Conservation (phyloP, 78 protist genomes). For the Speleostelium caveatum region DNA sequence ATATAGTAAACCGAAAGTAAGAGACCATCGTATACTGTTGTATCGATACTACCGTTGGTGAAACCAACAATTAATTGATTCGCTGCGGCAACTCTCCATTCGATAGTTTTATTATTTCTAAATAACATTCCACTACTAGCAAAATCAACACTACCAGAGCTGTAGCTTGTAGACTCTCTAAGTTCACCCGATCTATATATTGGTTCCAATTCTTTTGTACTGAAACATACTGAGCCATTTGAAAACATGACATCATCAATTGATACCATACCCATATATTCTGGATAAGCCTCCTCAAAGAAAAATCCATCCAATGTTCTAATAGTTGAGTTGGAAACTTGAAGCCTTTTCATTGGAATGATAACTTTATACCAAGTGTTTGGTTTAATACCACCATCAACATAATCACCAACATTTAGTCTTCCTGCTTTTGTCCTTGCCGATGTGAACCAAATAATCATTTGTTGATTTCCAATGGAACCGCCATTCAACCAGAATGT, state of each 20-base stretch:
- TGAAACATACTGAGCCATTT: slow-evolving; percentile 18
- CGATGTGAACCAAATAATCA: not conserved
- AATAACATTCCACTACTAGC: not conserved
- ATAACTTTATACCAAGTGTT: slow-evolving; percentile 39
- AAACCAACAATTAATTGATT: not conserved
- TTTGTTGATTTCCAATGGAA: not conserved
- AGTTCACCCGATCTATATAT: not conserved
- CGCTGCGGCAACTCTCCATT: not conserved
- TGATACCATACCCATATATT: slow-evolving; percentile 9
- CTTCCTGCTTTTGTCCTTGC: not conserved
- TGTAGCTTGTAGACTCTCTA: not conserved
- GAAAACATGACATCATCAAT: slow-evolving; percentile 12
- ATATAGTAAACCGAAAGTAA: not conserved
- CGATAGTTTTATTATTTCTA: not conserved
- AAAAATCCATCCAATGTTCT: slow-evolving; percentile 4
- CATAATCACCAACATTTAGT: slow-evolving; percentile 16
- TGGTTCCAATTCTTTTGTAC: not conserved
- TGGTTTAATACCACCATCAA: slow-evolving; percentile 7
- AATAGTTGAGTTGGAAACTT: not conserved
- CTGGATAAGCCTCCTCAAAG: not conserved
- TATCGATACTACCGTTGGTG: not conserved
- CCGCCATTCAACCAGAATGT: slow-evolving; percentile 70
- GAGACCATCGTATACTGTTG: slow-evolving; percentile 2
- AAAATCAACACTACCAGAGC: not conserved
- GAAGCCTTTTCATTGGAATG: slow-evolving; percentile 1